These are phyloP conservation scores for Wallacemonas rigidus DNA, from an alignment of 208 protist species.

Conservation along the genomic window DNA sequence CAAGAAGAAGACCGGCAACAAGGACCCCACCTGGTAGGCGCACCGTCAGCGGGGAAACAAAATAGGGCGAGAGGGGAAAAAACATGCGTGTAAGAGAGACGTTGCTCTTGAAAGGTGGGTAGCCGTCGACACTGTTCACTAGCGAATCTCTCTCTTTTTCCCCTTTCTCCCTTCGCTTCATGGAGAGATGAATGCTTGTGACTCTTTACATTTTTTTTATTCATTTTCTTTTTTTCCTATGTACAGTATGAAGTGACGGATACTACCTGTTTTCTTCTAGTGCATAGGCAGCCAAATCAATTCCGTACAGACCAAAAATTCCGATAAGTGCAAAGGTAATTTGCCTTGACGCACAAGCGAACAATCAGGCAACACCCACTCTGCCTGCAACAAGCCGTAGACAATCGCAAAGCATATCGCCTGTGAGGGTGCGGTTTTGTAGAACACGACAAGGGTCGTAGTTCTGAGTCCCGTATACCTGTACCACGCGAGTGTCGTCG, in stretches of 20 bases:
- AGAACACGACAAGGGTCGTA: too few species aligned
- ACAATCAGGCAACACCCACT: neutral
- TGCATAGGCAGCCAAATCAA: neutral
- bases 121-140: neutral
- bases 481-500: too few species aligned
- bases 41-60: neutral
- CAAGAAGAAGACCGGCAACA: constrained; percentile 81
- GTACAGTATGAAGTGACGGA: neutral
- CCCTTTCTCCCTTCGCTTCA: neutral
- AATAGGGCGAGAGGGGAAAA: neutral
- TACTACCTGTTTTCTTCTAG: neutral
- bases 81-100: neutral
- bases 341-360: neutral
- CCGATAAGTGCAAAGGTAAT: too few species aligned
- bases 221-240: neutral
- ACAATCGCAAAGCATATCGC: too few species aligned
- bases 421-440: too few species aligned
- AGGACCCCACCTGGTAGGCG: constrained; percentile 91
- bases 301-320: neutral
- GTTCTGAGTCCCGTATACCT: too few species aligned
- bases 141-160: neutral
- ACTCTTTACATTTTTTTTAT: constrained; percentile 1
- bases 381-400: neutral
- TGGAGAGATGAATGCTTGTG: neutral
- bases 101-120: too few species aligned